Conservation (phyloP, 371 early-diverging fungal genomes). For the Umbelopsis sp. region DNA sequence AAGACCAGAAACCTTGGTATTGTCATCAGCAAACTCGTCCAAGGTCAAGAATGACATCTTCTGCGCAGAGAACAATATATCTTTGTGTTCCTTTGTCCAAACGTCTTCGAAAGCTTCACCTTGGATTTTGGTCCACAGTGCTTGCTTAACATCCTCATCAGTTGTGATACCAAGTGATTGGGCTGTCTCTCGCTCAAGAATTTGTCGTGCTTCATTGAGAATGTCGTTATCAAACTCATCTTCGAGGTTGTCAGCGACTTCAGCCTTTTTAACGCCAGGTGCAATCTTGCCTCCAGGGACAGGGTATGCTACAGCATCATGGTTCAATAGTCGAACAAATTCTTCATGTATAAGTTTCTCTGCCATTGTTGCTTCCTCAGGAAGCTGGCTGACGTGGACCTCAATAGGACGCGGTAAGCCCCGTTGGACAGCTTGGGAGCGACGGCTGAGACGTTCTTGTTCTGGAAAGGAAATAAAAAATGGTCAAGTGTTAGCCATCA, state of each 20-base stretch:
- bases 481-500: neutral
- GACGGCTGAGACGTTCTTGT: constrained; percentile 56
- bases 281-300: constrained; percentile 59
- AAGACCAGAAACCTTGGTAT: constrained; percentile 48
- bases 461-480: constrained; percentile 28
- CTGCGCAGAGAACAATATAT: constrained; percentile 46
- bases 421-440: constrained; percentile 76
- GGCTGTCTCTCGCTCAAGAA: constrained; percentile 44
- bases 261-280: constrained; percentile 42
- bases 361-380: constrained; percentile 31
- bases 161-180: constrained; percentile 27
- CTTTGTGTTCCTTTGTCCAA: constrained; percentile 46
- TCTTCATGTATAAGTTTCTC: constrained; percentile 65
- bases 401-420: constrained; percentile 78
- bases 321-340: constrained; percentile 57
- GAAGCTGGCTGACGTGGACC: constrained; percentile 31
- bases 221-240: constrained; percentile 53
- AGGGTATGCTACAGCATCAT: constrained; percentile 77
- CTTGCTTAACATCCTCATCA: constrained; percentile 34
- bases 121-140: constrained; percentile 42
- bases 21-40: constrained; percentile 40
- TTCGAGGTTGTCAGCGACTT: constrained; percentile 47
- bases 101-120: constrained; percentile 41
- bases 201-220: constrained; percentile 46
- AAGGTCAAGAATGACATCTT: constrained; percentile 45